Evolutionary conservation across 2,329 filamentous ascomycete genomes (phyloP).

Genomic region (Ceratocystis eucalypticola): DNA sequence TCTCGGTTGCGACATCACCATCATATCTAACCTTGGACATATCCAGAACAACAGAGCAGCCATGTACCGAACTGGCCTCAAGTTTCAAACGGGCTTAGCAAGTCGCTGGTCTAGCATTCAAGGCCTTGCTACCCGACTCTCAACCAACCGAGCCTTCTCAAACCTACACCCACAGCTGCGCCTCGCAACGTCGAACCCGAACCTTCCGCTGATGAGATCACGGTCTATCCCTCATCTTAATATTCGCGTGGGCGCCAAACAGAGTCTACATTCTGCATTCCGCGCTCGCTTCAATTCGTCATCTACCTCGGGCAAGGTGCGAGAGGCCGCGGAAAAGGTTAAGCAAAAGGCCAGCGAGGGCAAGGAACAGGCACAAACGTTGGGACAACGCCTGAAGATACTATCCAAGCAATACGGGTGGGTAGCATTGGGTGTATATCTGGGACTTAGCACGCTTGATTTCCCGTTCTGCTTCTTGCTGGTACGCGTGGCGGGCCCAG

Average conservation of each 20-base stretch:
- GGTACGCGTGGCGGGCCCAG: constrained; percentile 69
- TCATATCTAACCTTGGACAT: neutral
- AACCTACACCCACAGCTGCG: neutral
- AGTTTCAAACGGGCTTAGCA: neutral
- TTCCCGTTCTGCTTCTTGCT: constrained; percentile 92
- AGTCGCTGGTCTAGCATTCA: constrained; percentile 6
- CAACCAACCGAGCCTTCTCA: constrained; percentile 4
- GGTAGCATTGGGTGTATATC: constrained; percentile 83
- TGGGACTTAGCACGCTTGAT: constrained; percentile 69
- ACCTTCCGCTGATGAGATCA: neutral
- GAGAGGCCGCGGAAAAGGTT: constrained; percentile 11
- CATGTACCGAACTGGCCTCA: constrained; percentile 8
- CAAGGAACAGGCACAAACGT: constrained; percentile 27
- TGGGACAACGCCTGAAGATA: constrained; percentile 64
- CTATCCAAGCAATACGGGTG: constrained; percentile 89
- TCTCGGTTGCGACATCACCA: neutral
- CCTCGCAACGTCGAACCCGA: neutral
- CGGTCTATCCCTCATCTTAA: neutral
- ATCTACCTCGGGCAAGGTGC: constrained; percentile 9
- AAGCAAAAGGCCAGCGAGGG: constrained; percentile 15
- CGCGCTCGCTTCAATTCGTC: constrained; percentile 7
- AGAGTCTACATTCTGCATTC: neutral
- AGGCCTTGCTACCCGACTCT: neutral
- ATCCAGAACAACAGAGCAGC: neutral
- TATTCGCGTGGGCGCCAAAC: neutral